Evolutionary conservation across 805 yeast species (phyloP).

Genomic region (Metschnikowia peoriensis): DNA sequence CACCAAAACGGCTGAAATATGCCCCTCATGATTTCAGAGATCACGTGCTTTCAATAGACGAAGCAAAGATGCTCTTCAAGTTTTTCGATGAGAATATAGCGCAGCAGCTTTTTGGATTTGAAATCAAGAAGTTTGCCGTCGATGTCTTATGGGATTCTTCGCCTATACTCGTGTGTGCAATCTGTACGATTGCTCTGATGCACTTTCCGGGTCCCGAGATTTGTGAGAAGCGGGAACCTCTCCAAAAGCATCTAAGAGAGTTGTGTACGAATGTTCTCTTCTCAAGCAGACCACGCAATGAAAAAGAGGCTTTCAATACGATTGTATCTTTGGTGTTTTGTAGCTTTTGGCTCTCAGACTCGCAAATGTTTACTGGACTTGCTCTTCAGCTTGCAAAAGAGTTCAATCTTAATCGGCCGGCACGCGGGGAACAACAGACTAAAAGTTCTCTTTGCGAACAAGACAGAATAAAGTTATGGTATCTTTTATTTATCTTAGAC

Average conservation of each 20-base stretch:
- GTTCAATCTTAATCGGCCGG: constrained; percentile 26
- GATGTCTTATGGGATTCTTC: constrained; percentile 52
- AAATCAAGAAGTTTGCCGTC: constrained; percentile 48
- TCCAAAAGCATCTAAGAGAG: constrained; percentile 32
- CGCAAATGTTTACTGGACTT: constrained; percentile 63
- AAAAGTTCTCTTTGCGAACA: constrained; percentile 12
- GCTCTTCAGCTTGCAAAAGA: constrained; percentile 66
- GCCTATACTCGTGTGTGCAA: constrained; percentile 57
- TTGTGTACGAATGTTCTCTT: constrained; percentile 35
- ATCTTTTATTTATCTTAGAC: constrained; percentile 60
- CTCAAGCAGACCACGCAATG: constrained; percentile 40
- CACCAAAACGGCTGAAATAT: constrained; percentile 1
- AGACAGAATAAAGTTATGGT: constrained; percentile 62
- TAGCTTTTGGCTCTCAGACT: constrained; percentile 66
- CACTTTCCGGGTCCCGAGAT: constrained; percentile 47
- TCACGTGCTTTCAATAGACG: constrained; percentile 32
- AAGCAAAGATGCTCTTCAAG: constrained; percentile 49
- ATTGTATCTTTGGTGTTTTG: constrained; percentile 63
- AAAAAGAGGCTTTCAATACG: constrained; percentile 53
- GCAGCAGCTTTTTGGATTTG: constrained; percentile 67
- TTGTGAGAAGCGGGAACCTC: constrained; percentile 25
- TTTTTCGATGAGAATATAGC: constrained; percentile 56
- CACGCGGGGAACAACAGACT: neutral
- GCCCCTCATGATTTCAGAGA: constrained; percentile 29
- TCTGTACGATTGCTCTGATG: constrained; percentile 60